Conservation (phyloP, 202 grass and related monocot genomes). For the Tripidium arundinaceum region DNA sequence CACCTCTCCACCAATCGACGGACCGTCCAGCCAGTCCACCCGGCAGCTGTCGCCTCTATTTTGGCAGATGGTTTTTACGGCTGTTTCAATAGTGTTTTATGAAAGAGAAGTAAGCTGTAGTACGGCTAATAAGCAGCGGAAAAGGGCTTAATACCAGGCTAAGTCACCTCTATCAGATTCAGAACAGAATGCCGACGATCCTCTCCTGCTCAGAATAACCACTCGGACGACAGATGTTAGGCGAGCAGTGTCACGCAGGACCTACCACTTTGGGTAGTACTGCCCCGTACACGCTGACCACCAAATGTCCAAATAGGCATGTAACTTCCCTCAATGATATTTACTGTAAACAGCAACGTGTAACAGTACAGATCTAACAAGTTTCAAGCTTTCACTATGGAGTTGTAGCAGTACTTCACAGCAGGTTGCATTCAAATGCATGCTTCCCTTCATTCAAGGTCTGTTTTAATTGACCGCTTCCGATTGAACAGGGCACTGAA, state of each 20-base stretch:
- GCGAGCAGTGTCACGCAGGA: background rate
- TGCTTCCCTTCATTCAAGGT: background rate
- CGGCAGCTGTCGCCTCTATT: background rate
- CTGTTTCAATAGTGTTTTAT: no score
- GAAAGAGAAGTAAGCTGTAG: no score
- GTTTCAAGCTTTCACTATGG: background rate
- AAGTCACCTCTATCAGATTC: background rate
- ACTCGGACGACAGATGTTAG: background rate
- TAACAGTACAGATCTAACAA: background rate
- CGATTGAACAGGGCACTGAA: background rate
- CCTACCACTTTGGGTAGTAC: background rate
- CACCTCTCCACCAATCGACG: slow-evolving; percentile 35
- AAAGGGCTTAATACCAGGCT: no score
- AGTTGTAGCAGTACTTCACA: background rate
- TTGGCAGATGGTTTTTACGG: no score
- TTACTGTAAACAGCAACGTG: background rate
- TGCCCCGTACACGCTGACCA: background rate
- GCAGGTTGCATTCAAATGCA: background rate
- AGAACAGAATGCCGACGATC: no score
- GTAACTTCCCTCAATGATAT: background rate
- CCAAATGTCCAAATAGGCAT: background rate
- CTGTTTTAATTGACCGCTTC: background rate
- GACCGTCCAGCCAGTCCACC: slow-evolving; percentile 1
- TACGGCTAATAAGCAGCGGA: no score
- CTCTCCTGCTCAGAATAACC: background rate